Base-by-base conservation (phyloP, 768 basidiomycete genomes). In the Tulasnella calospora region DNA sequence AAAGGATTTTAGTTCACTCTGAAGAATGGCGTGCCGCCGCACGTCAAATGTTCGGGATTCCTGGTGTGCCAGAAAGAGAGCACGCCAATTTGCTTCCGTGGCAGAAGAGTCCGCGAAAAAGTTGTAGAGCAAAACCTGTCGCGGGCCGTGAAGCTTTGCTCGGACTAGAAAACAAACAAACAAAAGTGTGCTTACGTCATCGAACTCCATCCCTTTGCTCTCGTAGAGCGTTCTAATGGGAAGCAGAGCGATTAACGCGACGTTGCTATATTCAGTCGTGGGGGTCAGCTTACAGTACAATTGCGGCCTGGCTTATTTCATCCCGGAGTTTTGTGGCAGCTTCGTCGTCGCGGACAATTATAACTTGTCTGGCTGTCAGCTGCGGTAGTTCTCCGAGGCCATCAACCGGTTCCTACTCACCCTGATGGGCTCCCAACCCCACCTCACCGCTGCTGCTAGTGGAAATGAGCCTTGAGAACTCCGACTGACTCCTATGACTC, bases 121-220 rank as follows among this genome's bases (percentile, higher is more conserved):
- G 79, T 94, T 90, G 81, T 90, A 93, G 12, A 94, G 81, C 2
- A 94, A 85, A 6, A 94, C 92, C 92, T 92, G n/a, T 40, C 17
- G 6, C 1, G 12, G 19, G 33, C 13, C 4, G 7, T 6, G 7
- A 71, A 2, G 17, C 30, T 9, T 13, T 44, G 10, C 3, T 44
- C 13, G 13, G 44, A 17, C 44, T 0, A 15, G 38, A n/a, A 21
- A 23, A 23, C 15, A 41, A 5, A 35, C 33, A 35, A 13, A 7
- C 71, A 69, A 70, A 38, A 21, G n/a, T 12, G 19, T 1, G 36
- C 83, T 61, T 75, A 90, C 90, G 81, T 91, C 90, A 80, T 90
- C 87, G 82, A 91, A 91, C 81, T 91, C 91, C 6, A 91, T 83
- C 0, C 91, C 91, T 83, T 91, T 91, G 85, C 88, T 89, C 51